These are phyloP conservation scores for Takashimella tepidaria DNA, from an alignment of 1,284 basidiomycete species.

Conservation along the genomic window DNA sequence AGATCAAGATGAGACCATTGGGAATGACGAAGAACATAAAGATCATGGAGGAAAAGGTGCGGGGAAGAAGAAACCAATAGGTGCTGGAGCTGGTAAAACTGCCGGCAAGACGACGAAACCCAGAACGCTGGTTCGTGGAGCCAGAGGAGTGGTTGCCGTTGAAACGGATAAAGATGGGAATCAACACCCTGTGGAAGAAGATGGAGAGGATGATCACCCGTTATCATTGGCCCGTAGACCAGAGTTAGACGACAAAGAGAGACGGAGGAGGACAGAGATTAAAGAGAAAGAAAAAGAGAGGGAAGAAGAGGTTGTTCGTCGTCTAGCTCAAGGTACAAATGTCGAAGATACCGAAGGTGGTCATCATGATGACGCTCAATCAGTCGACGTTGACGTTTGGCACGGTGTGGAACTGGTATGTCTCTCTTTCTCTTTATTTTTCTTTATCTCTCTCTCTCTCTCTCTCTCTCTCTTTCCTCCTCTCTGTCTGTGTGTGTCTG, in stretches of 20 bases:
- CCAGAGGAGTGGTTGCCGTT: slow-evolving; percentile 32
- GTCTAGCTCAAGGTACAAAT: slow-evolving; percentile 72
- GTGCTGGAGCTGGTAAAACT: slow-evolving; percentile 12
- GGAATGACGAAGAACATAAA: slow-evolving; percentile 8
- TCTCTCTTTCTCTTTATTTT: not conserved
- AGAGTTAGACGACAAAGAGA: slow-evolving; percentile 35
- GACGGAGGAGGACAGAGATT: slow-evolving; percentile 49
- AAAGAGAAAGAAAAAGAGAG: slow-evolving; percentile 60
- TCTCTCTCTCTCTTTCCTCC: not conserved
- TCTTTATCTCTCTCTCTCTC: no score
- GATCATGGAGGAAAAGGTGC: slow-evolving; percentile 16
- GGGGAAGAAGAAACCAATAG: slow-evolving; percentile 7
- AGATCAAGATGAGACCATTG: slow-evolving; percentile 9
- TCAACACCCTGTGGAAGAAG: slow-evolving; percentile 25
- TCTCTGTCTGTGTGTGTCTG: no score
- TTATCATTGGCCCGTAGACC: slow-evolving; percentile 32
- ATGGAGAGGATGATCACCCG: slow-evolving; percentile 32
- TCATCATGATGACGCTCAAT: slow-evolving; percentile 5
- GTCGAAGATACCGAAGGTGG: slow-evolving; percentile 53
- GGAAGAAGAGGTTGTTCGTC: slow-evolving; percentile 67
- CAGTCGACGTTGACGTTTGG: slow-evolving; percentile 39
- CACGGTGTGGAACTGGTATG: slow-evolving; percentile 39
- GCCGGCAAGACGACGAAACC: slow-evolving; percentile 34
- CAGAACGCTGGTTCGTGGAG: slow-evolving; percentile 32
- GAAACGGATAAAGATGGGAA: slow-evolving; percentile 34